These are phyloP conservation scores for Fusarium irregulare DNA, from an alignment of 2,329 filamentous ascomycete genomes.

Conservation along the genomic window DNA sequence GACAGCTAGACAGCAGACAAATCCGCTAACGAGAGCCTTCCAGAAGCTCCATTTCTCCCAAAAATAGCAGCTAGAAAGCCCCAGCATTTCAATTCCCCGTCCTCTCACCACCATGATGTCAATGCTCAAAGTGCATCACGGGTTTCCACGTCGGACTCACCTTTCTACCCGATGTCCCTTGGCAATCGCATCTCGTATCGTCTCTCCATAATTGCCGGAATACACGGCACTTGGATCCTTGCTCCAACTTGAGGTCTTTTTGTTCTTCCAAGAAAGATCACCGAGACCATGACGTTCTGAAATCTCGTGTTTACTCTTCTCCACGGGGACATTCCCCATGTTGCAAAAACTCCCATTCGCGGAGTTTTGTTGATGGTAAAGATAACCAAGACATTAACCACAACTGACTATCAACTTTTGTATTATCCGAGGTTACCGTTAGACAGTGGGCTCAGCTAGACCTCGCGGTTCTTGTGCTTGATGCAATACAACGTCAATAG, in stretches of 20 bases:
- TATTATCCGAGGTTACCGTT: conserved; percentile 8
- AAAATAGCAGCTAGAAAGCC: conserved; percentile 27
- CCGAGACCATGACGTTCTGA: conserved; percentile 26
- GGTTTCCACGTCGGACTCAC: conserved; percentile 2
- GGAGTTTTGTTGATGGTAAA: conserved; percentile 22
- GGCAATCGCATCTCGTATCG: conserved; percentile 11
- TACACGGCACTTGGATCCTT: conserved; percentile 21
- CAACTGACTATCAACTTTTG: neutral
- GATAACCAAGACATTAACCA: neutral
- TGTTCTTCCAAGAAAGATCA: conserved; percentile 7
- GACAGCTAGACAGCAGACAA: conserved; percentile 2
- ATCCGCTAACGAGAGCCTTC: too few relatives aligned
- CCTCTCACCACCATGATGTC: conserved; percentile 42
- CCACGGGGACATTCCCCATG: conserved; percentile 24
- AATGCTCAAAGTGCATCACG: conserved; percentile 28
- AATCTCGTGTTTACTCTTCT: conserved; percentile 25
- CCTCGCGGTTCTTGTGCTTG: neutral
- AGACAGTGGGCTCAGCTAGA: neutral
- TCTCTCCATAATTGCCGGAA: conserved; percentile 9
- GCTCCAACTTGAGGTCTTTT: conserved; percentile 8
- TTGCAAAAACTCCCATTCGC: conserved; percentile 25
- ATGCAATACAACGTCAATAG: conserved; percentile 8
- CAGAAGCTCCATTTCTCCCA: conserved; percentile 17
- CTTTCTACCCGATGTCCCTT: neutral
- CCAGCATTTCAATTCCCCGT: neutral